These are phyloP conservation scores for Ustilago sp. DNA, from an alignment of 1,284 basidiomycete genomes.

Conservation along the genomic window DNA sequence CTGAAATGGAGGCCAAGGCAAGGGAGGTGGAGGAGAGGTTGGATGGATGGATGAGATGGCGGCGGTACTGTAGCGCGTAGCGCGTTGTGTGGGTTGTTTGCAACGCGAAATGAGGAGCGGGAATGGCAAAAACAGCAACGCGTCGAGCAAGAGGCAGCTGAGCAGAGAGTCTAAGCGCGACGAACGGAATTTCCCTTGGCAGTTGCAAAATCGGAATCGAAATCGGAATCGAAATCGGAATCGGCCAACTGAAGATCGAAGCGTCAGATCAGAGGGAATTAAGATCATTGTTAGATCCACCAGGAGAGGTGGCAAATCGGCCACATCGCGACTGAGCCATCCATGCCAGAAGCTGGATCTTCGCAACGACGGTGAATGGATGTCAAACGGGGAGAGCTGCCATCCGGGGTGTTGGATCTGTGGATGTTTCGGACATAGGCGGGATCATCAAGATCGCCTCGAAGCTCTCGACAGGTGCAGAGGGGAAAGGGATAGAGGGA, in stretches of 20 bases:
- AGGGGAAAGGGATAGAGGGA: not conserved
- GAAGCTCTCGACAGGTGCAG: not conserved
- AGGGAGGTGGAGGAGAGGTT: slow-evolving; percentile 26
- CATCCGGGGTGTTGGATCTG: slow-evolving; percentile 16
- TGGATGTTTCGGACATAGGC: slow-evolving; percentile 40
- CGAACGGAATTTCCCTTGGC: slow-evolving; percentile 1
- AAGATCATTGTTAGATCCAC: slow-evolving; percentile 9
- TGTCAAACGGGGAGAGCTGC: slow-evolving; percentile 17
- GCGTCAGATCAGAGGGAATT: not conserved
- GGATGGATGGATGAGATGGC: slow-evolving; percentile 29
- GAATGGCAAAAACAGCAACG: not conserved
- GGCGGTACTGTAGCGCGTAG: not conserved
- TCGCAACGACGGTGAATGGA: slow-evolving; percentile 8
- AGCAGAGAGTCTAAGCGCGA: slow-evolving; percentile 6
- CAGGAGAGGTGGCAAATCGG: slow-evolving; percentile 8
- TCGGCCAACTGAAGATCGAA: slow-evolving; percentile 14
- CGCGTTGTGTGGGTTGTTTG: slow-evolving; percentile 4
- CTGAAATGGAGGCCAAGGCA: slow-evolving; percentile 2
- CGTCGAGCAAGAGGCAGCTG: slow-evolving; percentile 13
- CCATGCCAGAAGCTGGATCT: slow-evolving; percentile 1
- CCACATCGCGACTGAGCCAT: slow-evolving; percentile 9
- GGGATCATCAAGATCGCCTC: slow-evolving; percentile 7
- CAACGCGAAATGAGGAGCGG: not conserved
- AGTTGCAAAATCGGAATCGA: not conserved
- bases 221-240: too few species aligned